Base-by-base conservation (phyloP, 1,139 yeast species). In the Meyerozyma athensensis region DNA sequence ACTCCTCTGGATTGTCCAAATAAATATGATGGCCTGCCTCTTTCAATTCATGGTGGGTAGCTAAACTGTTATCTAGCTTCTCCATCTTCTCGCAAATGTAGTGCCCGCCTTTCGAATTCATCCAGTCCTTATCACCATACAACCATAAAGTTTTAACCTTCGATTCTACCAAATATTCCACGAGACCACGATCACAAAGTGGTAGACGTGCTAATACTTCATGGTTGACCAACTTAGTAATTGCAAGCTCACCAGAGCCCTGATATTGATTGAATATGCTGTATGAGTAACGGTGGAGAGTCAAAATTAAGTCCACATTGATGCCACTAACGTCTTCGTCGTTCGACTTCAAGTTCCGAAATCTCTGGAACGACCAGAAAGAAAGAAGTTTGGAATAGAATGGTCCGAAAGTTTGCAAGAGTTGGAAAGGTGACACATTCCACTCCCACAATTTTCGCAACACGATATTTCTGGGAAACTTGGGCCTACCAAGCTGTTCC, bases 101-200 rank as follows among this genome's bases (percentile, higher is more conserved):
- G 38, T 58, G 49, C 1, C 75, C 75, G 3, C 75, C 75, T 19
- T 59, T 58, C 5, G 44, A 36, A 39, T 69, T 69, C 74, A 68
- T 68, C 74, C 74, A 68, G 42, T 68, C 73, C 32, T 59, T 61
- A 8, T 65, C 72, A 1, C 73, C 75, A 40, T 69, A 69, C 30
- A 67, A 36, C 71, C 74, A 66, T 4, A 61, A 40, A 1, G 59
- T 54, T 33, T 52, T 51, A 9, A 66, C 53, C 3, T 56, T 43
- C 17, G 57, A 39, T 3, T 58, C 47, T 4, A 46, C 43, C 9
- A 67, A 43, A 39, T 53, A 60, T 34, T 64, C 64, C 7, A 58
- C 54, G 19, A 68, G 50, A 1, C 71, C 70, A 19, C 74, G 55
- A 41, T 68, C 74, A 39, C 69, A 53, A n/a, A 69, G 49, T 0